Percentiles rank a stretch among this genome's conserved stretches.
phyloP scores from a whole-genome alignment of 768 basidiomycete species.

The Solioccasus polychromus region DNA sequence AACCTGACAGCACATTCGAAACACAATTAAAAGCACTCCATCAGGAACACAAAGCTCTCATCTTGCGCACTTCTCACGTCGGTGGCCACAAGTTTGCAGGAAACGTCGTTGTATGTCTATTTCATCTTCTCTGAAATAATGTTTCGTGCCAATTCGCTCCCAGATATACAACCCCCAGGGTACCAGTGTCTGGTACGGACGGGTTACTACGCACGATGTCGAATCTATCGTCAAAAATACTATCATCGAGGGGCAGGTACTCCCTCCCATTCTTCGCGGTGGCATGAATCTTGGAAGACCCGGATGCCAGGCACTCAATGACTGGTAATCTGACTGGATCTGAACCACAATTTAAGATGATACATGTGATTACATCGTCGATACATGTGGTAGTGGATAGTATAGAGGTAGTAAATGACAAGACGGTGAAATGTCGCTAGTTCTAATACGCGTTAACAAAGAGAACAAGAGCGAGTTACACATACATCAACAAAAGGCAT shows the following conservation, averaged over 20 bases:
- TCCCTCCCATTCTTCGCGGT: slow-evolving; percentile 82
- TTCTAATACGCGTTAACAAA: slow-evolving; percentile 9
- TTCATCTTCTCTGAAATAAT: neutral
- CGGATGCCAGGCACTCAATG: slow-evolving; percentile 63
- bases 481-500: slow-evolving; percentile 6
- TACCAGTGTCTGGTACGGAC: slow-evolving; percentile 88
- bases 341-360: neutral
- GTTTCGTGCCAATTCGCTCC: neutral
- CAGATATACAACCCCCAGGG: slow-evolving; percentile 89
- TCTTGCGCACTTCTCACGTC: slow-evolving; percentile 85
- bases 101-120: slow-evolving; percentile 74
- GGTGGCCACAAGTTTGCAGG: slow-evolving; percentile 94
- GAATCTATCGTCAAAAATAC: slow-evolving; percentile 85
- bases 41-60: slow-evolving; percentile 65
- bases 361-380: slow-evolving; percentile 22
- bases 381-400: slow-evolving; percentile 26
- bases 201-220: slow-evolving; percentile 88
- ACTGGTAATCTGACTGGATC: slow-evolving; percentile 52
- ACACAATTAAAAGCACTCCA: slow-evolving; percentile 45
- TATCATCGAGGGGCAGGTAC: slow-evolving; percentile 76
- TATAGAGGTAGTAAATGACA: slow-evolving; percentile 16
- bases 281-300: slow-evolving; percentile 76
- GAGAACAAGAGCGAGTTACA: slow-evolving; percentile 2
- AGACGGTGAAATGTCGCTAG: slow-evolving; percentile 2
- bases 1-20: slow-evolving; percentile 54